A percentile compares a stretch with the other conserved stretches of the same genome.
phyloP scores from a whole-genome alignment of 2,329 filamentous ascomycete genomes.

The Xylariaceae sp. region DNA sequence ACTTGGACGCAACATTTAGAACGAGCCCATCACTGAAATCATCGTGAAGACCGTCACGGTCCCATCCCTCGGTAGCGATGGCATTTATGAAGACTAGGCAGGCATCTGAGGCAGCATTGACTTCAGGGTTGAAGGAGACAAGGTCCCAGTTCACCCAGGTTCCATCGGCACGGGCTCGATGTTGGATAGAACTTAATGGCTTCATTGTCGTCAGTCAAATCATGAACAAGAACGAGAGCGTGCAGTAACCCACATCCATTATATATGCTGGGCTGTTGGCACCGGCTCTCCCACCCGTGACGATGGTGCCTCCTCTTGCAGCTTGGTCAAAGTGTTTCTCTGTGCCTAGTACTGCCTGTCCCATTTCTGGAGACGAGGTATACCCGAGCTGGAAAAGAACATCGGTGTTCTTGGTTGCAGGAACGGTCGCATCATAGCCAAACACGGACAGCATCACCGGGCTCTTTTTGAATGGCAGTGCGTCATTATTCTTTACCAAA shows the following conservation, averaged over 20 bases:
- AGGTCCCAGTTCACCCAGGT: conserved; percentile 66
- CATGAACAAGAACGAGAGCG: conserved; percentile 33
- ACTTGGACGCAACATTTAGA: conserved; percentile 63
- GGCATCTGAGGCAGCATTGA: conserved; percentile 60
- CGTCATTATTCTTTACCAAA: conserved; percentile 75
- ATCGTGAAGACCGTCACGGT: conserved; percentile 71
- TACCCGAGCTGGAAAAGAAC: conserved; percentile 54
- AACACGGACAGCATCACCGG: conserved; percentile 64
- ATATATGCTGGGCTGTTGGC: conserved; percentile 59
- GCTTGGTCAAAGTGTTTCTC: conserved; percentile 55
- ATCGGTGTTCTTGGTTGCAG: conserved; percentile 57
- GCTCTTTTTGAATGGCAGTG: conserved; percentile 66
- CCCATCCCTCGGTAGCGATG: conserved; percentile 79
- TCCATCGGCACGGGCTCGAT: conserved; percentile 58
- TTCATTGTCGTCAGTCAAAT: conserved; percentile 37
- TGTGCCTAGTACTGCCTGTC: conserved; percentile 50
- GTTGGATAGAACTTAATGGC: conserved; percentile 64
- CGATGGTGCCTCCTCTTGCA: conserved; percentile 58
- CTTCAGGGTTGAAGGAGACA: conserved; percentile 50
- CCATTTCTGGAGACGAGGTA: conserved; percentile 55
- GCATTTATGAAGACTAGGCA: conserved; percentile 72
- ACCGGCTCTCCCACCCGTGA: conserved; percentile 59
- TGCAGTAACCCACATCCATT: conserved; percentile 48
- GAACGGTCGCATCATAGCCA: conserved; percentile 67
- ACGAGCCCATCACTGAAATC: conserved; percentile 69